Conservation (phyloP, 306 rosid genomes). For the Fragaria ananassa region DNA sequence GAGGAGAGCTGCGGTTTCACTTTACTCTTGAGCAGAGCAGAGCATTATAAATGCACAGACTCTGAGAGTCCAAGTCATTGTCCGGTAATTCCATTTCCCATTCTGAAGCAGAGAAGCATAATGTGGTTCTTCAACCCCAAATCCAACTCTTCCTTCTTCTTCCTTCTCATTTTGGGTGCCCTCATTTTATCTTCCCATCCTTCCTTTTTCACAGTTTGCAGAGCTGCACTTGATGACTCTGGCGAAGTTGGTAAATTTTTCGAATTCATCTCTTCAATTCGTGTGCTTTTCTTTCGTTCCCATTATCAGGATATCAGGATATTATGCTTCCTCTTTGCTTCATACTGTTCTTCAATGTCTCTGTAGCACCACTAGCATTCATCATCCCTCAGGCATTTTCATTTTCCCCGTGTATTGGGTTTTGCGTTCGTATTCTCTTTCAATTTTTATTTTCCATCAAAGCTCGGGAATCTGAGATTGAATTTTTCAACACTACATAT, state of each 20-base stretch:
- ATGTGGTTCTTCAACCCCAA: constrained; percentile 5
- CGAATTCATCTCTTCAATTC: background rate
- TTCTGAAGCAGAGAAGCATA: background rate
- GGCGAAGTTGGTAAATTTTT: constrained; percentile 48
- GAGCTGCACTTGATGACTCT: constrained; percentile 29
- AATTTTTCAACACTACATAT: background rate
- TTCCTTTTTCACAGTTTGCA: constrained; percentile 26
- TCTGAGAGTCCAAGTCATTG: background rate
- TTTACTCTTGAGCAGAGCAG: background rate
- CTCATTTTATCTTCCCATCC: constrained; percentile 27
- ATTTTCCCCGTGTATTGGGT: background rate
- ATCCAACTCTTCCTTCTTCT: constrained; percentile 7
- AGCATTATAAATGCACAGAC: background rate
- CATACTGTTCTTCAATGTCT: background rate
- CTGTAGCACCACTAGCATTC: background rate
- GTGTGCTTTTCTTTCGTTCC: background rate
- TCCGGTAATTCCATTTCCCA: background rate
- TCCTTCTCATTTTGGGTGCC: constrained; percentile 21
- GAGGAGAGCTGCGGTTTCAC: background rate
- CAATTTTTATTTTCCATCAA: background rate
- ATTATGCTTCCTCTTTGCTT: background rate
- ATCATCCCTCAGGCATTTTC: background rate
- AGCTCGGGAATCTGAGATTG: background rate
- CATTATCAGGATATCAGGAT: background rate
- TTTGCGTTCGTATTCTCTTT: background rate